Evolutionary conservation across 306 rosid genomes (phyloP), one percentile per base, ranked within the genome.

Genomic region (Quercus glauca): DNA sequence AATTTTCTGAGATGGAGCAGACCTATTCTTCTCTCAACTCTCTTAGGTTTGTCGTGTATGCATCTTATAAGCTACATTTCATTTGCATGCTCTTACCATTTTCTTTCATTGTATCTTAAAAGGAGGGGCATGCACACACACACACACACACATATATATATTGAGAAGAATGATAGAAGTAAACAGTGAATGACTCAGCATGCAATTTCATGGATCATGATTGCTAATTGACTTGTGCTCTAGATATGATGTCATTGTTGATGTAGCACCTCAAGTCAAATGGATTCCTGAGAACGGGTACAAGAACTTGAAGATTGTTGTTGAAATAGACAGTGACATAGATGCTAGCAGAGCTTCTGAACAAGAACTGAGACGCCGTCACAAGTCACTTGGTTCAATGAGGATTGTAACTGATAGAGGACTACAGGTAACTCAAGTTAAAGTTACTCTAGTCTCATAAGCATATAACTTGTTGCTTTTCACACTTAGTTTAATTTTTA

Each of bases 241-340:
- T 88, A 94, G 99, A 71, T 94, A 92, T 68, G 97, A 95, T 57
- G 89, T 95, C 83, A 72, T 89, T 74, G 97, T 89, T 81, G 99
- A 94, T 85, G 88, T 94, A 79, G 91, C 85, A 56, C 99, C 97
- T 51, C 92, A 90, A 86, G 84, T 94, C 76, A 92, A 89, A 87
- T 94, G 99, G 99, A 73, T 80, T 79, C 87, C 90, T 33, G 97
- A 92, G 52, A 76, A 91, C 21, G 97, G 90, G 71, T 92, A 92
- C 88, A 92, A 88, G 85, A 92, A 90, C 80, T 73, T 94, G 93
- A 92, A 92, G 89, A 74, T 94, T 73, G 88, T 86, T 69, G 97
- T 94, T 76, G 95, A 94, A 85, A 84, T 90, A 83, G 99, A 89
- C 74, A 86, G 86, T 15, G 99, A 94, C n/a, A 84, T 94, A 76